Base-by-base conservation (phyloP, 257 asterid species). In the Lithospermum erythrorhizon region DNA sequence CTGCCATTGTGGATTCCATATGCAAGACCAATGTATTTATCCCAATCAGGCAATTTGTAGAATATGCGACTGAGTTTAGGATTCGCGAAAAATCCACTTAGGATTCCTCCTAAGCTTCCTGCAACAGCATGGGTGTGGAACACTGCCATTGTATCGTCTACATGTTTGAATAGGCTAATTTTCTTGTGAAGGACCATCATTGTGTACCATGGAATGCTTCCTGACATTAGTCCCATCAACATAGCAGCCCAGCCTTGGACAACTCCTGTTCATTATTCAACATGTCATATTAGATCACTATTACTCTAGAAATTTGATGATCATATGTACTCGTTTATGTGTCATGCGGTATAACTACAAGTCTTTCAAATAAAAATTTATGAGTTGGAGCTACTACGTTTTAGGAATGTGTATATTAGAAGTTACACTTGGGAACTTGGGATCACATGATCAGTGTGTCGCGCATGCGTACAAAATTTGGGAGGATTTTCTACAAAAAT, bases 211-310 rank as follows among this genome's bases (percentile, higher is more conserved):
- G 96, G 95, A 35, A 89, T 82, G 61, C 76, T 58, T 32, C 96
- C 96, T 1, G 94, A 83, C 65, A 83, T 20, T 17, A 82, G 0
- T 16, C 95, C 96, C 96, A 89, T 89, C 21, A 86, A 21, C 13
- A 89, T 77, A 30, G 95, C 96, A 21, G 90, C 95, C 96, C 96
- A 86, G 0, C 96, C 94, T 27, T 89, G 96, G 41, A 89, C 96
- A 16, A 86, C 80, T 0, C 96, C 95, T 77, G 73, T 56, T 65
- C 37, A 53, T n/a, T 24, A 53, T 53, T 53, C 22, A 53, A n/a
- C 24, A 53, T n/a, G 13, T 53, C 57, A 53, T 41, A 11, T 41
- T 41, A 41, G 18, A 35, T 35, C 14, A 35, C 1, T 35, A 35
- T 35, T 35, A 35, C 14, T 8, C 7, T 13, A 35, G 14, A 1